Percentiles rank a stretch among this genome's conserved stretches.
Evolutionary conservation across 768 basidiomycete species (phyloP).

Genomic region (Mycena epipterygia): DNA sequence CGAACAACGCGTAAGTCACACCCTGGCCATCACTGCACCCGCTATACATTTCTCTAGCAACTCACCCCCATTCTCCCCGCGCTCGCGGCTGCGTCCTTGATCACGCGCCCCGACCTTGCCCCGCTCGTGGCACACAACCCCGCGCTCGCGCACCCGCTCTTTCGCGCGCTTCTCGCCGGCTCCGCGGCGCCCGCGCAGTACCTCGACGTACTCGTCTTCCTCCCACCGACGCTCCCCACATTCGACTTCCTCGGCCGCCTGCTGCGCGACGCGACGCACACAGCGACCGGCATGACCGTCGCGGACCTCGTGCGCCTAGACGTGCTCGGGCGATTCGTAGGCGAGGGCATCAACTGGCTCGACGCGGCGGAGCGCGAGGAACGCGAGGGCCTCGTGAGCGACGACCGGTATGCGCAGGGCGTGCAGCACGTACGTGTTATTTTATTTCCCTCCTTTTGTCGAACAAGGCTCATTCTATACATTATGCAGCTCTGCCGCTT

Average conservation of each 20-base stretch:
- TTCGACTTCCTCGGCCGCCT: constrained; percentile 82
- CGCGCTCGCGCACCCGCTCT: constrained; percentile 61
- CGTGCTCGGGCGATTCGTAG: too few relatives aligned
- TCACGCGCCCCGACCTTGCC: constrained; percentile 77
- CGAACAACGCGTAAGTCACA: constrained; percentile 72
- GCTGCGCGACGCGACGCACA: too few relatives aligned
- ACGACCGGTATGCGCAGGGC: too few relatives aligned
- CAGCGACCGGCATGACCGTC: constrained; percentile 45
- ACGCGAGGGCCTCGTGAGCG: too few relatives aligned
- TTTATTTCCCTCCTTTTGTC: too few relatives aligned
- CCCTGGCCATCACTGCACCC: not conserved
- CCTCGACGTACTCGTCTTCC: constrained; percentile 58
- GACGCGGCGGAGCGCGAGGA: too few relatives aligned
- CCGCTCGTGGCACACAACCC: constrained; percentile 78
- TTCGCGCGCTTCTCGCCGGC: not conserved
- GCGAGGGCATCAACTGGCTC: too few relatives aligned
- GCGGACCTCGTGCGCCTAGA: constrained; percentile 76
- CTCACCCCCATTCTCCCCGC: constrained; percentile 65
- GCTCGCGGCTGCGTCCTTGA: constrained; percentile 60
- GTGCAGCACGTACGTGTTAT: too few relatives aligned
- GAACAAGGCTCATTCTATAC: too few relatives aligned
- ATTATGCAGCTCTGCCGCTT: too few relatives aligned
- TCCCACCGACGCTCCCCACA: constrained; percentile 80
- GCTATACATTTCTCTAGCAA: constrained; percentile 49
- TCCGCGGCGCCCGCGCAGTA: not conserved